These are phyloP conservation scores for Daldinia caldariorum DNA, from an alignment of 495 filamentous ascomycete genomes.

Conservation along the genomic window DNA sequence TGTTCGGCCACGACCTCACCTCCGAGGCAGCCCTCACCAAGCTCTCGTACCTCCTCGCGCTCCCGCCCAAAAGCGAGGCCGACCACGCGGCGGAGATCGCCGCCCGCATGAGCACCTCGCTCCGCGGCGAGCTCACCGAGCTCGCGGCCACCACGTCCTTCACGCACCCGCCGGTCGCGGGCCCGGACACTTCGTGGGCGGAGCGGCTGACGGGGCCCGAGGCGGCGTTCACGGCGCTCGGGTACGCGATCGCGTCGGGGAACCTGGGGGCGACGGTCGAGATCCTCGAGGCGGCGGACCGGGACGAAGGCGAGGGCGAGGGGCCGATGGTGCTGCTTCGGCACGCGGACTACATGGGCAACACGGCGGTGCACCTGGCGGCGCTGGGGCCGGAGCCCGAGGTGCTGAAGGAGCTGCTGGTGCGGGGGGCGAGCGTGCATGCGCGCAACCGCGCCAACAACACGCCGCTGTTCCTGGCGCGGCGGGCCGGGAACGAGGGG, in stretches of 20 bases:
- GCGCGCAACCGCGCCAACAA: constrained; percentile 80
- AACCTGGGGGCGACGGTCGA: constrained; percentile 70
- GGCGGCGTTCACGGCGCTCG: constrained; percentile 73
- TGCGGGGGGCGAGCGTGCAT: constrained; percentile 85
- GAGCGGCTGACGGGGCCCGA: constrained; percentile 58
- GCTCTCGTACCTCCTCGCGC: constrained; percentile 84
- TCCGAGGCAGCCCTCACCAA: constrained; percentile 95
- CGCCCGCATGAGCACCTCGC: constrained; percentile 74
- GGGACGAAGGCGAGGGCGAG: constrained; percentile 46
- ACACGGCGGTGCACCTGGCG: constrained; percentile 78
- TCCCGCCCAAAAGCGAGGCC: constrained; percentile 49
- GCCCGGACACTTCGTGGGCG: constrained; percentile 43
- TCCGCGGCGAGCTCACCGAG: constrained; percentile 91
- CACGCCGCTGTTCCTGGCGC: constrained; percentile 83
- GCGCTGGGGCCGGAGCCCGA: constrained; percentile 58
- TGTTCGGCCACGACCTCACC: constrained; percentile 93
- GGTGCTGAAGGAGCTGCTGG: constrained; percentile 77
- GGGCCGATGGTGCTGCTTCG: constrained; percentile 69
- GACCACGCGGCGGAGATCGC: constrained; percentile 70
- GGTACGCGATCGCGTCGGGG: constrained; percentile 81
- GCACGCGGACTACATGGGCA: constrained; percentile 85
- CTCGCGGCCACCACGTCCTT: constrained; percentile 65
- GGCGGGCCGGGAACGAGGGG: constrained; percentile 62
- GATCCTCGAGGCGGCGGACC: constrained; percentile 65
- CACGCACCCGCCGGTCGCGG: constrained; percentile 74